These are phyloP conservation scores for Xylariales sp. DNA, from an alignment of 2,329 filamentous ascomycete genomes.

Conservation along the genomic window DNA sequence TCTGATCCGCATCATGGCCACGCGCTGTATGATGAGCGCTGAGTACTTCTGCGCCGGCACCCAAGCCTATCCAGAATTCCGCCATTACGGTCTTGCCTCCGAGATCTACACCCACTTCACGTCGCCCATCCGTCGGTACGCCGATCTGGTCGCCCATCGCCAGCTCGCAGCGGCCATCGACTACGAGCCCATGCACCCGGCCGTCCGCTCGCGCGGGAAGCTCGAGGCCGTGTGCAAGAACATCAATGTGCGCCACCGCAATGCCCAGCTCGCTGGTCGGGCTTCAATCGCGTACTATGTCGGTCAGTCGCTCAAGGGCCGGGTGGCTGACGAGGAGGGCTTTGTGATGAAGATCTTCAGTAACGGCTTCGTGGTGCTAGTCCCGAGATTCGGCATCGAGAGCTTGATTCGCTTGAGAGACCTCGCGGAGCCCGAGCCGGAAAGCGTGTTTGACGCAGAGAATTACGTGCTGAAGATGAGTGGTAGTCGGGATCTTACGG, in stretches of 20 bases:
- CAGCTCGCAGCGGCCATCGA: slow-evolving; percentile 94
- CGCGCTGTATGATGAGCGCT: slow-evolving; percentile 97
- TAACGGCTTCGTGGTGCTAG: slow-evolving; percentile 95
- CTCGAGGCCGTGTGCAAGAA: slow-evolving; percentile 95
- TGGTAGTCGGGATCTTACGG: slow-evolving; percentile 49
- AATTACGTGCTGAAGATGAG: slow-evolving; percentile 68
- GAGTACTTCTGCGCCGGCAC: slow-evolving; percentile 97
- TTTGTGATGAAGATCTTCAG: slow-evolving; percentile 97
- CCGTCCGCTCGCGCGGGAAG: slow-evolving; percentile 73
- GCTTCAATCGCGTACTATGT: slow-evolving; percentile 98
- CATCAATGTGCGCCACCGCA: slow-evolving; percentile 95
- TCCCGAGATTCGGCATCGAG: slow-evolving; percentile 93
- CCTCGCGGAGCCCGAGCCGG: slow-evolving; percentile 70
- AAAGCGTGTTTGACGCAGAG: slow-evolving; percentile 79
- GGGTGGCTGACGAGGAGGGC: slow-evolving; percentile 74
- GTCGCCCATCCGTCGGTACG: slow-evolving; percentile 92
- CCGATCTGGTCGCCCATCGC: slow-evolving; percentile 89
- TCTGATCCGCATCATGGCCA: slow-evolving; percentile 93
- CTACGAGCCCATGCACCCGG: slow-evolving; percentile 81
- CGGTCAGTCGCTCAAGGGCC: slow-evolving; percentile 84
- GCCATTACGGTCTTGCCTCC: slow-evolving; percentile 92
- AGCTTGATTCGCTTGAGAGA: slow-evolving; percentile 83
- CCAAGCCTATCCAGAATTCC: slow-evolving; percentile 88
- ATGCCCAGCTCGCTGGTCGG: slow-evolving; percentile 90
- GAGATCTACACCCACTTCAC: slow-evolving; percentile 99